Percentiles rank a stretch among this genome's conserved stretches.
Conservation (phyloP, 805 yeast species). For the Danielia reshetovae region DNA sequence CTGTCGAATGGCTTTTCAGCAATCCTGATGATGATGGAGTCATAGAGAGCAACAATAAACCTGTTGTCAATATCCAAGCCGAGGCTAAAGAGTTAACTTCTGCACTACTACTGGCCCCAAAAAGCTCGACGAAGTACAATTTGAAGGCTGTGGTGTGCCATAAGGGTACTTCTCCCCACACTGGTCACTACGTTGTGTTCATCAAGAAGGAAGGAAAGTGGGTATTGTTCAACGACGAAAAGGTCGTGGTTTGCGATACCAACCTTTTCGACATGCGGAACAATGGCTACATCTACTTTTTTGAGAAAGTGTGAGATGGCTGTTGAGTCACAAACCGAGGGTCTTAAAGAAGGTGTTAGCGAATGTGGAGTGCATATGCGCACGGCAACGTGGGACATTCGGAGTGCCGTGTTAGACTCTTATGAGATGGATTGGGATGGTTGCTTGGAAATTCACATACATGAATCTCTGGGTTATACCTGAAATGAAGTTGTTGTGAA, state of each 20-base stretch:
- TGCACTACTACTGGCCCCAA: conserved; percentile 9
- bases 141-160: conserved; percentile 76
- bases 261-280: conserved; percentile 41
- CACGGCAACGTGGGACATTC: too few relatives aligned
- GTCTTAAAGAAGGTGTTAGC: too few relatives aligned
- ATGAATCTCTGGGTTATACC: too few relatives aligned
- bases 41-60: conserved; percentile 25
- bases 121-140: conserved; percentile 34
- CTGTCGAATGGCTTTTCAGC: conserved; percentile 88
- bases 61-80: conserved; percentile 26
- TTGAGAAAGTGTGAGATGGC: too few relatives aligned
- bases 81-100: conserved; percentile 16
- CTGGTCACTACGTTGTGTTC: conserved; percentile 89
- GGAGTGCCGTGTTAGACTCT: too few relatives aligned
- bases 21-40: conserved; percentile 77
- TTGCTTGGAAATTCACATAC: too few relatives aligned
- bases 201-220: conserved; percentile 51
- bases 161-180: conserved; percentile 84
- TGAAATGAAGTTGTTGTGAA: too few relatives aligned
- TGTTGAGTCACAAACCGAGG: background rate
- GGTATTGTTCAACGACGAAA: conserved; percentile 87
- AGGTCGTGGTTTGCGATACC: conserved; percentile 59
- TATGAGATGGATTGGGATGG: too few relatives aligned
- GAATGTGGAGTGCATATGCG: background rate
- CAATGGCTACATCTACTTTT: conserved; percentile 49